phyloP scores from a whole-genome alignment of 2,329 filamentous ascomycete species.

The Hypoxylon sp. region DNA sequence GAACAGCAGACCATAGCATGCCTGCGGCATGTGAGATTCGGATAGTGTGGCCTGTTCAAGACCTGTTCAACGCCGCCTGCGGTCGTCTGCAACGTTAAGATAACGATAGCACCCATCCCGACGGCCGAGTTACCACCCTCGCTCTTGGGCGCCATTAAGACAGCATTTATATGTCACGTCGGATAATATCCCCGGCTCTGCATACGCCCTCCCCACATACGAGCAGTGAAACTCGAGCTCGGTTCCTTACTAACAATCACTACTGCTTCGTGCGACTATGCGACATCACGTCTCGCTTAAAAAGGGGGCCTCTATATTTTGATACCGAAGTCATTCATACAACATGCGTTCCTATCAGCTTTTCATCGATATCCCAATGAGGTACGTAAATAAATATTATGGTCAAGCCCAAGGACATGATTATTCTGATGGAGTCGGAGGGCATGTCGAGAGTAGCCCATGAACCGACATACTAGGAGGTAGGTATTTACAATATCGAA shows the following conservation, averaged over 20 bases:
- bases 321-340: too few relatives aligned
- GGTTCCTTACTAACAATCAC: neutral
- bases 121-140: neutral
- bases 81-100: conserved; percentile 2
- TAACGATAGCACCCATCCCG: neutral
- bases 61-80: conserved; percentile 5
- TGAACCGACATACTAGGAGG: too few relatives aligned
- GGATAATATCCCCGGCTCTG: conserved; percentile 12
- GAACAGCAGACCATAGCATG: conserved; percentile 4
- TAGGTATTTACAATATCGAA: too few relatives aligned
- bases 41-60: too few relatives aligned
- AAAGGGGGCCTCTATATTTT: too few relatives aligned
- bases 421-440: too few relatives aligned
- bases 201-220: neutral
- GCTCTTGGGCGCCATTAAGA: neutral
- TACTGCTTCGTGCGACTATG: too few relatives aligned
- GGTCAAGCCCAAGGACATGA: too few relatives aligned
- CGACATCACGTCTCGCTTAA: neutral
- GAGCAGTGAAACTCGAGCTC: neutral
- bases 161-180: conserved; percentile 11
- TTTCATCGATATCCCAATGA: too few relatives aligned
- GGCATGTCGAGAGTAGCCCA: too few relatives aligned
- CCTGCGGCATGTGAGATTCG: conserved; percentile 6
- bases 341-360: too few relatives aligned
- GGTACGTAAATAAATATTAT: too few relatives aligned